phyloP scores from a whole-genome alignment of 768 basidiomycete genomes.

The Tylopilus subfusipes region DNA sequence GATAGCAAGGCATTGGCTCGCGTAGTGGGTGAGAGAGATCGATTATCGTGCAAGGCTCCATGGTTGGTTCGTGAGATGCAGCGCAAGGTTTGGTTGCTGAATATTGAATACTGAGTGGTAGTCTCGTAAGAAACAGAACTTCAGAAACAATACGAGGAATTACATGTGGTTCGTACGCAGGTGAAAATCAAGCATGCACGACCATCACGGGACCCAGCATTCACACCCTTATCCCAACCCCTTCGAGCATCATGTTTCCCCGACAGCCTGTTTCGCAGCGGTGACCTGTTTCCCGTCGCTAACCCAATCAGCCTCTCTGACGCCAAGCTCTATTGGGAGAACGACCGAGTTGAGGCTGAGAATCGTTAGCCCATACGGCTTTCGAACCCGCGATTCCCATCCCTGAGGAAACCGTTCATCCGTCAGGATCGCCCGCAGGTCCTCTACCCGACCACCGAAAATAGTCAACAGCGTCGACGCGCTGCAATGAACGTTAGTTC shows the following conservation, averaged over 20 bases:
- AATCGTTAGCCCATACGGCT: constrained; percentile 58
- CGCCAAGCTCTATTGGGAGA: constrained; percentile 9
- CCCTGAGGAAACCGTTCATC: constrained; percentile 70
- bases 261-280: neutral
- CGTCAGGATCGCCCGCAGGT: constrained; percentile 51
- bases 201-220: neutral
- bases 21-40: constrained; percentile 28
- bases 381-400: constrained; percentile 63
- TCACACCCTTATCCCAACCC: neutral
- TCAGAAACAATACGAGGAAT: too few species aligned
- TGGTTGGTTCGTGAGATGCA: neutral
- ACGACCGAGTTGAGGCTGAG: constrained; percentile 44
- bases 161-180: neutral
- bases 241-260: constrained; percentile 1
- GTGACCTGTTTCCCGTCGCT: neutral
- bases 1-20: constrained; percentile 25
- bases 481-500: constrained; percentile 32
- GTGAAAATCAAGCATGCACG: neutral
- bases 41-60: constrained; percentile 16
- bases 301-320: constrained; percentile 18
- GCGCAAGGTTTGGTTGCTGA: too few species aligned
- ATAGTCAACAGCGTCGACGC: constrained; percentile 52
- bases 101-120: too few species aligned
- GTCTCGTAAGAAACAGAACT: too few species aligned
- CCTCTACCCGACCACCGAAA: constrained; percentile 48